phyloP scores from a whole-genome alignment of 257 asterid species.

The Solanum pimpinellifolium region DNA sequence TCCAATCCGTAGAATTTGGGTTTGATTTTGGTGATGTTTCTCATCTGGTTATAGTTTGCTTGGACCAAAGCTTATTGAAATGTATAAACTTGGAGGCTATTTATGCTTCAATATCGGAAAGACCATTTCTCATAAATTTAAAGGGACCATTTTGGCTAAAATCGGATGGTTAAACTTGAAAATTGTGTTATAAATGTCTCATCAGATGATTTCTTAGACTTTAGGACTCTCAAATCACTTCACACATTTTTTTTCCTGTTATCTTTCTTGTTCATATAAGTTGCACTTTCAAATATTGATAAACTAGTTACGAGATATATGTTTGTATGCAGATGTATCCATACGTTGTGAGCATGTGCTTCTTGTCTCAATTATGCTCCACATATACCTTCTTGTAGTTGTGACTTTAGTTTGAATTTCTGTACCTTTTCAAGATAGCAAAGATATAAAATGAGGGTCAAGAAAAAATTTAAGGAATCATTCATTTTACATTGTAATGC shows the following conservation, averaged over 20 bases:
- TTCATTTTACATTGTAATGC: slow-evolving; percentile 68
- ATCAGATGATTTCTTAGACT: neutral
- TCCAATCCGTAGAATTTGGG: neutral
- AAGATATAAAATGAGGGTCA: slow-evolving; percentile 29
- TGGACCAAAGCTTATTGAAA: neutral
- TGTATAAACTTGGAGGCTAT: neutral
- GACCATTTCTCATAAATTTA: neutral
- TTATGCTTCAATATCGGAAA: neutral
- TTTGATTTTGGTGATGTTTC: neutral
- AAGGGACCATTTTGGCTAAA: neutral
- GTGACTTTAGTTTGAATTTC: slow-evolving; percentile 34
- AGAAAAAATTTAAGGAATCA: slow-evolving; percentile 59
- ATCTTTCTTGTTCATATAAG: neutral
- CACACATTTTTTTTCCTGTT: neutral
- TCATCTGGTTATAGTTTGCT: neutral
- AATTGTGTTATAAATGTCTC: neutral
- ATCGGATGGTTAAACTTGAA: neutral
- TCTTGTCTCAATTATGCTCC: neutral
- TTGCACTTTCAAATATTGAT: neutral
- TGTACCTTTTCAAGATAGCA: slow-evolving; percentile 26
- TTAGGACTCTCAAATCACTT: neutral
- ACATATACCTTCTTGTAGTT: neutral
- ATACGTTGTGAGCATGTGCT: neutral
- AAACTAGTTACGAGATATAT: neutral
- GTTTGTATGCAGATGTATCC: neutral